Evolutionary conservation across 2,329 filamentous ascomycete species (phyloP), one percentile per base, ranked within the genome.

Genomic region (Alternaria ventricosa): DNA sequence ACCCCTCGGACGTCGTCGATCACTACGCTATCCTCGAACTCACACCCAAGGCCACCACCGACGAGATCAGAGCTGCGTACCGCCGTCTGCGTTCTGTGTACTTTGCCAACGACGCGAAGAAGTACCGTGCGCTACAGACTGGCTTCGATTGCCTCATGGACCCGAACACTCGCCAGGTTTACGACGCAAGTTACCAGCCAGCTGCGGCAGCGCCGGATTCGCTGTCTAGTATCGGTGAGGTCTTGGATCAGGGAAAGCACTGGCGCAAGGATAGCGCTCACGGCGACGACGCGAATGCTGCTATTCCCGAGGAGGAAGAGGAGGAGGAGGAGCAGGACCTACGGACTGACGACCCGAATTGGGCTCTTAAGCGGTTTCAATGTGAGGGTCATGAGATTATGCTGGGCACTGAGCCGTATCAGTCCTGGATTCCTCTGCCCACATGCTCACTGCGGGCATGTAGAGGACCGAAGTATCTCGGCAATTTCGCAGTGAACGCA

Each of bases 71-170:
- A 36, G 64, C 64, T 15, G 69, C 73, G 1, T 75, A 74, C 60
- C 74, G 76, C 46, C 60, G 60, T 18, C 65, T 78, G 22, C 72
- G 76, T 22, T 65, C 57, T 6, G 65, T 71, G 10, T 79, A 75
- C 60, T 79, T 79, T 62, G 55, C 65, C 22, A 73, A 65, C 44
- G 66, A 75, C 36, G 68, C 69, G 8, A 64, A 55, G 15, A 78
- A 77, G 60, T 79, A 79, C 55, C 69, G 72, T 12, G 70, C 71
- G 18, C 60, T 77, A 55, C 74, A 76, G 44, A 65, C 67, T 1
- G 77, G 76, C 10, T 78, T 76, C 50, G 71, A 73, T n/a, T 60
- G 72, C 9, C 68, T 79, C 5, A 71, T 71, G 44, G 72, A 79
- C 49, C 61, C 60, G 2, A 71, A 78, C 18, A 65, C 74, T 8